A percentile compares a stretch with the other conserved stretches of the same genome.
Evolutionary conservation across 2,329 filamentous ascomycete genomes (phyloP).

Genomic region (Fusarium sp.): DNA sequence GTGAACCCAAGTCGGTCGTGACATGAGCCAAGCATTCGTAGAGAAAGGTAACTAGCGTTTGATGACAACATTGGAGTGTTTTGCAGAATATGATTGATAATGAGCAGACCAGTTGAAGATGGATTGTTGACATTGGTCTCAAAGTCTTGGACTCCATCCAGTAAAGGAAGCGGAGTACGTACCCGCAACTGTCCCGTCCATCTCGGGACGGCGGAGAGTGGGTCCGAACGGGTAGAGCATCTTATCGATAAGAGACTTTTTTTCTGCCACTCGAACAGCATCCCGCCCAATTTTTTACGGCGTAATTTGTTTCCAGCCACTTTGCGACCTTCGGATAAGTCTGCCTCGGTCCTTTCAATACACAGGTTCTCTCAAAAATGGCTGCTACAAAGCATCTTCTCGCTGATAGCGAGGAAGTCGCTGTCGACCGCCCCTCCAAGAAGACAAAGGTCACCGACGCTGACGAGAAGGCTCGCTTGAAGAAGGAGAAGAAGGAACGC

Average conservation of each 20-base stretch:
- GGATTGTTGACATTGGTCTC: neutral
- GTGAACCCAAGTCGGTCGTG: constrained; percentile 21
- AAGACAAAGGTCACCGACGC: constrained; percentile 51
- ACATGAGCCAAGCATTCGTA: neutral
- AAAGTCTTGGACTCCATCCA: constrained; percentile 1
- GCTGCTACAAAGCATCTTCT: constrained; percentile 54
- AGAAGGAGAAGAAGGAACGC: constrained; percentile 55
- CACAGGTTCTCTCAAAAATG: constrained; percentile 42
- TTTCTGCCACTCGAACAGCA: constrained; percentile 31
- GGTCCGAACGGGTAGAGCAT: constrained; percentile 7
- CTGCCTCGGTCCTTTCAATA: neutral
- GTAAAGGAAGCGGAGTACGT: constrained; percentile 20
- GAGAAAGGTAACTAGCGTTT: neutral
- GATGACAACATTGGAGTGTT: neutral
- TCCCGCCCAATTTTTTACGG: constrained; percentile 38
- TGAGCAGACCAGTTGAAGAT: neutral
- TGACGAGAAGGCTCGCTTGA: constrained; percentile 48
- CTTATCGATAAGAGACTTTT: constrained; percentile 50
- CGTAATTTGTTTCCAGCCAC: constrained; percentile 32
- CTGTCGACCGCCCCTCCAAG: constrained; percentile 49
- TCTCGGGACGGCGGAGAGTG: constrained; percentile 13
- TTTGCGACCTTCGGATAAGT: constrained; percentile 22
- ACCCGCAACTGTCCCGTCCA: neutral
- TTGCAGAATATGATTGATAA: neutral
- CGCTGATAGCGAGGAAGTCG: constrained; percentile 48